These are phyloP conservation scores for Plasmodium gonderi DNA, from an alignment of 169 alveolate genomes.

Conservation along the genomic window DNA sequence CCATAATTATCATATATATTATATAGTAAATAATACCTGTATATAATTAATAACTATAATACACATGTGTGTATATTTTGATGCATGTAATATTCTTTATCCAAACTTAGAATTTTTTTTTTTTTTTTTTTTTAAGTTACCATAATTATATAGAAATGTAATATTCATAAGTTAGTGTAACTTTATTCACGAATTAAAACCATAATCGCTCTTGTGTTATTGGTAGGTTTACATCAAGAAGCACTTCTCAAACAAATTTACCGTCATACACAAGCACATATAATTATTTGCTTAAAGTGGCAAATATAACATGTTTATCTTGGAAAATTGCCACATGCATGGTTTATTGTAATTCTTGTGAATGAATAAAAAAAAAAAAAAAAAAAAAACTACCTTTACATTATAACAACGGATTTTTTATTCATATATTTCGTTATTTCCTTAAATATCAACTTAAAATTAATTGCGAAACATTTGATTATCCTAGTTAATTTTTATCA, in stretches of 20 bases:
- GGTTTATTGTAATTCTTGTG: background rate
- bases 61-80: background rate
- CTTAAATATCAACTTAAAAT: background rate
- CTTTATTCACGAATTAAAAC: background rate
- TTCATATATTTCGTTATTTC: background rate
- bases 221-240: too few relatives aligned
- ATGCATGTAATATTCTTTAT: background rate
- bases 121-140: background rate
- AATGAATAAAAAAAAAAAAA: background rate
- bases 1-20: too few relatives aligned
- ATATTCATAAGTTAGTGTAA: background rate
- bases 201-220: background rate
- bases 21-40: too few relatives aligned
- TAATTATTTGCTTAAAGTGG: too few relatives aligned
- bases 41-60: too few relatives aligned
- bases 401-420: background rate
- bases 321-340: background rate
- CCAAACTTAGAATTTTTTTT: background rate
- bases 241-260: too few relatives aligned
- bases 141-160: background rate
- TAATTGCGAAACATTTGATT: background rate
- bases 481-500: background rate
- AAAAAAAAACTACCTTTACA: background rate
- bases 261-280: too few relatives aligned
- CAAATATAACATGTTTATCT: background rate